Evolutionary conservation across 345 rosid genomes (phyloP).

Genomic region (Hibiscus trionum): DNA sequence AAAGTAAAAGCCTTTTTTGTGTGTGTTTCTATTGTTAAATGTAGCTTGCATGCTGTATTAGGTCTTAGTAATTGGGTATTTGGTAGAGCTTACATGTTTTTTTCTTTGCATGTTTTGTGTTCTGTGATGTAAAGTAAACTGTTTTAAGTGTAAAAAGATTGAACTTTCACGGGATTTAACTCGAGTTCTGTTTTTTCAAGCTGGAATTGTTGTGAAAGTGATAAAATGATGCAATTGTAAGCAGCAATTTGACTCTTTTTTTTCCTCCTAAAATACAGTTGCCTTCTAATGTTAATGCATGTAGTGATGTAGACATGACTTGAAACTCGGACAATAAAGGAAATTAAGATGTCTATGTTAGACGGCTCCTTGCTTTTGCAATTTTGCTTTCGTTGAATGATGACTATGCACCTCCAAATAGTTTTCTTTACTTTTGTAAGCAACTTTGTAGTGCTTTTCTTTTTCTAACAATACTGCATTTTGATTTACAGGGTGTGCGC

Average conservation of each 20-base stretch:
- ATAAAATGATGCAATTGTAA: neutral
- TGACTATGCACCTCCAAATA: neutral
- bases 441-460: neutral
- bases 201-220: neutral
- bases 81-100: neutral
- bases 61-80: neutral
- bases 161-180: neutral
- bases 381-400: neutral
- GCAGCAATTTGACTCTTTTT: neutral
- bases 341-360: neutral
- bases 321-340: neutral
- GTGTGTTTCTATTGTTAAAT: neutral
- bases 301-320: neutral
- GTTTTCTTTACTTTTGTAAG: neutral
- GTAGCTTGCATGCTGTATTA: neutral
- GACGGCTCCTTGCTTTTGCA: neutral
- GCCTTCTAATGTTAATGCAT: neutral
- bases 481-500: slow-evolving; percentile 54
- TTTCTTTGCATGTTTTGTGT: neutral
- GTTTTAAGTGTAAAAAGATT: neutral
- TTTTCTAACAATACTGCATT: neutral
- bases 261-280: neutral
- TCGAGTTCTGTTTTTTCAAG: neutral
- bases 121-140: neutral
- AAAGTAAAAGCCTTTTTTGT: neutral